phyloP scores from a whole-genome alignment of 352 stramenopile genomes.

The Phytophthora sojae region DNA sequence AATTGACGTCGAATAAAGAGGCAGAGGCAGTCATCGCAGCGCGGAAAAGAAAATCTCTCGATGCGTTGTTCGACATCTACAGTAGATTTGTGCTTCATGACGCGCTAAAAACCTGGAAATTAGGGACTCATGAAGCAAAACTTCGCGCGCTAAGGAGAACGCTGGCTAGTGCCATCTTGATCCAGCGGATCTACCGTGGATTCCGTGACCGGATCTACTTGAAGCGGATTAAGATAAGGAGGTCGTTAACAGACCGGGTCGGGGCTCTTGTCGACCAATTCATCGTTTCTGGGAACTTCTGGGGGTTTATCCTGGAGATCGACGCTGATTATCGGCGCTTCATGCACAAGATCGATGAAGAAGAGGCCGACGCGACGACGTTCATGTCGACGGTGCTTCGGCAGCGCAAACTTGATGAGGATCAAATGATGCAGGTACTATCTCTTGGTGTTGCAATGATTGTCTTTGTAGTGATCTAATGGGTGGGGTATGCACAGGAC shows the following conservation, averaged over 20 bases:
- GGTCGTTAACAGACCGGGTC: constrained; percentile 51
- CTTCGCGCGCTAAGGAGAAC: constrained; percentile 28
- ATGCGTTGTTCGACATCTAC: constrained; percentile 14
- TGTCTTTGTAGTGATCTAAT: not conserved
- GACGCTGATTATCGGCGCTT: constrained; percentile 70
- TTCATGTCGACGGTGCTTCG: constrained; percentile 60
- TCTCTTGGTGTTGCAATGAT: not conserved
- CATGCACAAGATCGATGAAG: constrained; percentile 46
- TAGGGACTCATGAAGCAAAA: constrained; percentile 32
- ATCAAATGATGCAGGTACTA: constrained; percentile 66
- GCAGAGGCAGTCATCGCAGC: not conserved
- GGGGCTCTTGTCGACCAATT: constrained; percentile 54
- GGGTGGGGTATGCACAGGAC: constrained; percentile 26
- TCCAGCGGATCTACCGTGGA: constrained; percentile 64
- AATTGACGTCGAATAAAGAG: constrained; percentile 6
- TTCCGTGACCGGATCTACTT: constrained; percentile 54
- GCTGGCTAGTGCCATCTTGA: constrained; percentile 36
- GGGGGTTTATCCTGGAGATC: constrained; percentile 64
- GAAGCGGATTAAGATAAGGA: constrained; percentile 48
- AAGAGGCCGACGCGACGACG: constrained; percentile 55
- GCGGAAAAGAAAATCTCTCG: constrained; percentile 13
- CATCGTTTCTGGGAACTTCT: constrained; percentile 63
- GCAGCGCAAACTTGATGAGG: constrained; percentile 55
- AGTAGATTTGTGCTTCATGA: constrained; percentile 23
- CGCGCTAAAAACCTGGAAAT: constrained; percentile 46